A percentile compares a stretch with the other conserved stretches of the same genome.
These are phyloP conservation scores for Phytophthora lateralis DNA, from an alignment of 352 stramenopile genomes.

Conservation along the genomic window DNA sequence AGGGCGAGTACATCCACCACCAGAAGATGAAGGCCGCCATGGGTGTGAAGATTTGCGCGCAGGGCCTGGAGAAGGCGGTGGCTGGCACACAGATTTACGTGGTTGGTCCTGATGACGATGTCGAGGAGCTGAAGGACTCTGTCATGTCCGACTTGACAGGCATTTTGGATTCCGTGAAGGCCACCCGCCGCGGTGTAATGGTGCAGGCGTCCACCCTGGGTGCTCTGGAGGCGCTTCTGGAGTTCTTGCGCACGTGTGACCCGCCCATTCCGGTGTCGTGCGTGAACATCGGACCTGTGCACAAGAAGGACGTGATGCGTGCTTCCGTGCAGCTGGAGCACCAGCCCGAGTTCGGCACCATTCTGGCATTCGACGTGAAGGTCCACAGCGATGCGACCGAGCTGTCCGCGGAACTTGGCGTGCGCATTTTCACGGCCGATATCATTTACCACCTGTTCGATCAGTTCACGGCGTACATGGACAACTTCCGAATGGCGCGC, in stretches of 20 bases:
- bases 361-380: constrained; percentile 99
- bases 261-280: constrained; percentile 94
- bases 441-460: constrained; percentile 99
- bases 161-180: constrained; percentile 96
- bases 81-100: constrained; percentile 98
- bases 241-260: constrained; percentile 96
- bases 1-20: constrained; percentile 95
- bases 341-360: constrained; percentile 96
- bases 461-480: constrained; percentile 98
- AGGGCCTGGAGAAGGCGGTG: constrained; percentile 98
- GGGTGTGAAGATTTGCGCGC: constrained; percentile 98
- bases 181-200: constrained; percentile 96
- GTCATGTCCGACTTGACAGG: constrained; percentile 96
- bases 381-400: constrained; percentile 94
- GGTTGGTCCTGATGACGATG: constrained; percentile 95
- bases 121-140: constrained; percentile 97
- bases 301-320: constrained; percentile 99
- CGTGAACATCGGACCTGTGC: constrained; percentile 97
- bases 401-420: constrained; percentile 91
- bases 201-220: constrained; percentile 99
- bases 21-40: constrained; percentile 98
- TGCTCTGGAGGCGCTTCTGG: constrained; percentile 97
- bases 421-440: constrained; percentile 99
- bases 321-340: constrained; percentile 99
- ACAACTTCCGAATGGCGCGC: constrained; percentile 92